Conservation (phyloP, 768 basidiomycete species). For the Lactarius indigo region DNA sequence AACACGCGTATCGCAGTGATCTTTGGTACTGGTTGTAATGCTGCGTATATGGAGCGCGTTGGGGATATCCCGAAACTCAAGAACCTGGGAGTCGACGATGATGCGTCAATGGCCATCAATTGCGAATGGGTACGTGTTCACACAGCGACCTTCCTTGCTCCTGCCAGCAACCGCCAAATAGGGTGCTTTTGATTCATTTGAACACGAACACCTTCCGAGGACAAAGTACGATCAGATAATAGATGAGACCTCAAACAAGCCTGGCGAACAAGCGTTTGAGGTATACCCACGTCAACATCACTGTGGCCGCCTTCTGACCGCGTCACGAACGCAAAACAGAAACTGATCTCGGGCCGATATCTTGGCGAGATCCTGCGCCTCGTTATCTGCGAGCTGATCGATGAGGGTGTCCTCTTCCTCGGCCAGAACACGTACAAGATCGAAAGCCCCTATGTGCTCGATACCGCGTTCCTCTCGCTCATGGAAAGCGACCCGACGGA, state of each 20-base stretch:
- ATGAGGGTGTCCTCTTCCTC: conserved; percentile 94
- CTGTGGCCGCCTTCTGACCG: not conserved
- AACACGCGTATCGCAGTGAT: conserved; percentile 91
- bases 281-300: conserved; percentile 36
- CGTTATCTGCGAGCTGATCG: conserved; percentile 91
- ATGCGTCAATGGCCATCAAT: conserved; percentile 87
- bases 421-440: conserved; percentile 99
- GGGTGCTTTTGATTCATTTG: conserved; percentile 97
- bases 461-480: conserved; percentile 94
- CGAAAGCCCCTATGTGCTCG: conserved; percentile 87
- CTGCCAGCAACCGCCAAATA: conserved; percentile 31
- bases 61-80: conserved; percentile 83
- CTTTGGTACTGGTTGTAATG: conserved; percentile 98
- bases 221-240: conserved; percentile 93
- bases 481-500: conserved; percentile 99
- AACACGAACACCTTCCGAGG: conserved; percentile 90
- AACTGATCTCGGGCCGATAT: conserved; percentile 94
- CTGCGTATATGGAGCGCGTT: conserved; percentile 94
- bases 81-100: conserved; percentile 60
- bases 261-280: conserved; percentile 92
- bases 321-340: conserved; percentile 44
- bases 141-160: not conserved
- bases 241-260: conserved; percentile 94
- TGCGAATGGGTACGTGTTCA: conserved; percentile 79
- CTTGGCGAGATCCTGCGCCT: conserved; percentile 96